A percentile compares a stretch with the other conserved stretches of the same genome.
Evolutionary conservation across 2,329 filamentous ascomycete genomes (phyloP).

Genomic region (Beauveria asiatica): DNA sequence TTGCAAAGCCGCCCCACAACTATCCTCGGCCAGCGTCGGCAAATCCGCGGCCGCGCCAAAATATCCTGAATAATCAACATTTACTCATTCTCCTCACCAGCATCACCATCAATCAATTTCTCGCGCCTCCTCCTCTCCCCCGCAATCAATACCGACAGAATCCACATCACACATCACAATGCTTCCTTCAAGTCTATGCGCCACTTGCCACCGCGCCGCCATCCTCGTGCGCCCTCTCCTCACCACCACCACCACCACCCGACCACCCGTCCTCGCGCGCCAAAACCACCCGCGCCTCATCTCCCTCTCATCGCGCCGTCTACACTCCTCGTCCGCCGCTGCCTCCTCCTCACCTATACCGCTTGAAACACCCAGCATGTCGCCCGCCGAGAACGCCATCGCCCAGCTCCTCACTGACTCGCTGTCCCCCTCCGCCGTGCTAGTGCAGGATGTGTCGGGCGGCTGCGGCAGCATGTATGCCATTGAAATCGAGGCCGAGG

Average conservation of each 20-base stretch:
- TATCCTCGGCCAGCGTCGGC: constrained; percentile 1
- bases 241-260: not conserved
- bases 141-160: not conserved
- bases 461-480: constrained; percentile 85
- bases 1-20: not conserved
- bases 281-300: not conserved
- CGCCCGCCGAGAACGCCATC: constrained; percentile 49
- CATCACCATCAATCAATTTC: not conserved
- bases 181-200: not conserved
- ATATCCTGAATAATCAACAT: not conserved
- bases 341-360: not conserved
- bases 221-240: not conserved
- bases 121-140: too few relatives aligned
- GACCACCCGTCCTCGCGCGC: not conserved
- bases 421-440: constrained; percentile 39
- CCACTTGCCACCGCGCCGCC: not conserved
- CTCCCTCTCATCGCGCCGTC: not conserved
- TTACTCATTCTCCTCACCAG: not conserved
- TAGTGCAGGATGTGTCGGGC: constrained; percentile 73
- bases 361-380: constrained; percentile 19
- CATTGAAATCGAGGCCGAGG: constrained; percentile 64
- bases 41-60: not conserved
- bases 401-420: constrained; percentile 44
- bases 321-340: not conserved
- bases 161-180: not conserved